Evolutionary conservation across 345 rosid genomes (phyloP), one percentile per base, ranked within the genome.

Genomic region (Cardamine chenopodiifolia): DNA sequence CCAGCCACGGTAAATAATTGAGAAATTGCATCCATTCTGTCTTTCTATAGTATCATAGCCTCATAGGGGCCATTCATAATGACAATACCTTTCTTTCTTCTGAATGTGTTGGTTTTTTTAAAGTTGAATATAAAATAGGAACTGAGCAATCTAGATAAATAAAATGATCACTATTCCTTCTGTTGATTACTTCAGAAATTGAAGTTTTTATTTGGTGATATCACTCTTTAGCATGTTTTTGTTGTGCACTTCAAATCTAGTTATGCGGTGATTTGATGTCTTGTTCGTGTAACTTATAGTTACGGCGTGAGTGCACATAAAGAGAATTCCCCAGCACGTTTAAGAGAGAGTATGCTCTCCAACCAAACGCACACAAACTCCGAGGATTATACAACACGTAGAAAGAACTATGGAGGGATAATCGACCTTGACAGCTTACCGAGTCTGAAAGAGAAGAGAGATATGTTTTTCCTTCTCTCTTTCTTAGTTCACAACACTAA

Each of bases 401-500:
- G 75, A 78, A 84, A 85, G 85, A 80, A 81, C 68, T 80, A 73
- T 40, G 86, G 90, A 64, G 88, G 87, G 70, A 74, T 89, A 66
- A 78, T 95, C 71, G 87, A 89, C 81, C 75, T 85, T 83, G 85
- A 88, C 85, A 89, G 74, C 83, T 82, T 96, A 81, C 84, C 83
- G 55, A 82, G 79, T 86, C 89, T 96, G 71, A 85, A 86, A 78
- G 94, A 92, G 84, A 90, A 84, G 93, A 89, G 94, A 85, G 91
- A 89, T 83, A 55, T 87, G 79, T 89, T 90, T 86, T 92, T 78
- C 71, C 79, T 83, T 80, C 90, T 92, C 87, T 92, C 98, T 83
- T 89, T 90, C 68, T 69, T 92, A 78, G 88, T 92, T 72, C 96
- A 90, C 77, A 96, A 96, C 65, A 89, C 98, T 8, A 96, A 92